Percentiles rank a stretch among this genome's conserved stretches.
Evolutionary conservation across 768 basidiomycete genomes (phyloP).

Genomic region (Steccherinum ochraceum): DNA sequence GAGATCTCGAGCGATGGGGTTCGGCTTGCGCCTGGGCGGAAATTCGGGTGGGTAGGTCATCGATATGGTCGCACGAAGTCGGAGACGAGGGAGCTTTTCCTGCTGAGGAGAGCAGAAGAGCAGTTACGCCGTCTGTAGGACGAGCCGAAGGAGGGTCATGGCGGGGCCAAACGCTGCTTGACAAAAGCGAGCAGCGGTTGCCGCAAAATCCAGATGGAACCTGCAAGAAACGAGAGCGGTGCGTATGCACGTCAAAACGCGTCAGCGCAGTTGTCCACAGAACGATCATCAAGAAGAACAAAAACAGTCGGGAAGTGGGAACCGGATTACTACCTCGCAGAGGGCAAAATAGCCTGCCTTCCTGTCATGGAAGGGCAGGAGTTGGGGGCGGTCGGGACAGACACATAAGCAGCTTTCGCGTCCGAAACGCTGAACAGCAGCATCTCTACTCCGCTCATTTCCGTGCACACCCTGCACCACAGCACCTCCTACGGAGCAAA

Average conservation of each 20-base stretch:
- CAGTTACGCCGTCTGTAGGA: background rate
- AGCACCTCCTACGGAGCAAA: background rate
- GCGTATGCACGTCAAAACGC: background rate
- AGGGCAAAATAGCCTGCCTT: conserved; percentile 1
- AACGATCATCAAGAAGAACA: background rate
- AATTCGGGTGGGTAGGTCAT: background rate
- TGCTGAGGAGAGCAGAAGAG: background rate
- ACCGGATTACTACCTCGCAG: conserved; percentile 1
- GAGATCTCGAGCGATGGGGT: background rate
- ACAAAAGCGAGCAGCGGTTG: background rate
- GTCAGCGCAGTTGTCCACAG: background rate
- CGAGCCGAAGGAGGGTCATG: background rate
- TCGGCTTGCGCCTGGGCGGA: background rate
- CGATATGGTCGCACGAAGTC: background rate
- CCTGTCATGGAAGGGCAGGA: conserved; percentile 5
- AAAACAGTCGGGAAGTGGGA: background rate
- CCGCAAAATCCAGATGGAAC: background rate
- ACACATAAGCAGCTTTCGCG: background rate
- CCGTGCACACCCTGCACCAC: background rate
- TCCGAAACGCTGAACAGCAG: background rate
- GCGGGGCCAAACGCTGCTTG: background rate
- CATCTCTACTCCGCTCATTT: background rate
- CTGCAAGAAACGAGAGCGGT: background rate
- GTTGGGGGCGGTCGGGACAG: conserved; percentile 1
- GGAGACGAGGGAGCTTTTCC: background rate